Percentiles rank a stretch among this genome's conserved stretches.
phyloP scores from a whole-genome alignment of 1,284 basidiomycete genomes.

The Sporisorium scitamineum region DNA sequence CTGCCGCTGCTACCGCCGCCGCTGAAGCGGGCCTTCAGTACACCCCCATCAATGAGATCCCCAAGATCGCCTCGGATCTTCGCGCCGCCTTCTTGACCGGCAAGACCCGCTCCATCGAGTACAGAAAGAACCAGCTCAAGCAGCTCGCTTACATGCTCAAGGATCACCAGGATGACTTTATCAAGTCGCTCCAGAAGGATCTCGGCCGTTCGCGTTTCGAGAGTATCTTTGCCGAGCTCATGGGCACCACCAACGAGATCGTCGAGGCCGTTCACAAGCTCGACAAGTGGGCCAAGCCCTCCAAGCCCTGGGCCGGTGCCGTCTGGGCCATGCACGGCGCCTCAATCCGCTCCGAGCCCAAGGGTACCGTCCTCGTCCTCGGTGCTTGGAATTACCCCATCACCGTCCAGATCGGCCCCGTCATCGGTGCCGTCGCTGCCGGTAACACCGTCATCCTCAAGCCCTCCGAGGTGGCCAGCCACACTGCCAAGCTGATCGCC shows the following conservation, averaged over 20 bases:
- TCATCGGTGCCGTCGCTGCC: conserved; percentile 70
- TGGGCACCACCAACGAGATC: conserved; percentile 73
- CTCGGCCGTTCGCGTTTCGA: conserved; percentile 72
- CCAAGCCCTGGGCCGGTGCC: conserved; percentile 59
- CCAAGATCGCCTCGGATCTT: conserved; percentile 71
- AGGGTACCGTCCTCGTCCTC: conserved; percentile 71
- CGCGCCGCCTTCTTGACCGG: conserved; percentile 73
- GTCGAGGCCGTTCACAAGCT: conserved; percentile 78
- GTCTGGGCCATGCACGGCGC: conserved; percentile 68
- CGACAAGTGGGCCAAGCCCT: conserved; percentile 70
- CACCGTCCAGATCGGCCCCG: conserved; percentile 67
- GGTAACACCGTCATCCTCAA: conserved; percentile 71
- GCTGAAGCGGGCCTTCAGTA: conserved; percentile 52
- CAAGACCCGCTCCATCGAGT: conserved; percentile 74
- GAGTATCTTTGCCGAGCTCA: conserved; percentile 67
- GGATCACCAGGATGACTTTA: conserved; percentile 74
- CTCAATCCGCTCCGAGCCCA: conserved; percentile 69
- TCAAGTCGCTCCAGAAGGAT: conserved; percentile 73
- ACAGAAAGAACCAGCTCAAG: conserved; percentile 76
- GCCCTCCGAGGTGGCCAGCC: conserved; percentile 82
- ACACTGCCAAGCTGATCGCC: conserved; percentile 77
- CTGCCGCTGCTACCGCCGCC: conserved; percentile 39
- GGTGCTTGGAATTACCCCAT: conserved; percentile 70
- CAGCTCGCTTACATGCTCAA: conserved; percentile 76
- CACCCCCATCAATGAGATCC: conserved; percentile 50